Evolutionary conservation across 306 rosid genomes (phyloP).

Genomic region (Ziziphus jujuba): DNA sequence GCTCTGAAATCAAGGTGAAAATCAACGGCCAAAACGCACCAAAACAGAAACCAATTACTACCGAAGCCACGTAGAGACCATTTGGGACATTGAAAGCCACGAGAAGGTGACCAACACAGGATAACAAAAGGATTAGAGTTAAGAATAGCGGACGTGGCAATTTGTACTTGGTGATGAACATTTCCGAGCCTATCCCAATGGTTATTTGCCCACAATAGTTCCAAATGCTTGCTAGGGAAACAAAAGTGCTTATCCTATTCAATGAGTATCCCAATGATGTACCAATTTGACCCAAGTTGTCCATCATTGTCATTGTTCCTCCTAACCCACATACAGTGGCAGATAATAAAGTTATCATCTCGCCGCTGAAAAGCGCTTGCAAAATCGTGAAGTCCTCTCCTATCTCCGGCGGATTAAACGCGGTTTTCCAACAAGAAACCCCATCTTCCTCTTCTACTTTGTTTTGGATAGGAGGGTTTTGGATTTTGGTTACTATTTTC

Average conservation of each 20-base stretch:
- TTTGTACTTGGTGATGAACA: conserved; percentile 20
- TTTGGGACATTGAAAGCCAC: conserved; percentile 22
- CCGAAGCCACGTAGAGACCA: conserved; percentile 31
- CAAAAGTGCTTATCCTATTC: conserved; percentile 11
- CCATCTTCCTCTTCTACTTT: not conserved
- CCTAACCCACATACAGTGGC: conserved; percentile 24
- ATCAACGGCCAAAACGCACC: conserved; percentile 39
- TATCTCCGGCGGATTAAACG: conserved; percentile 21
- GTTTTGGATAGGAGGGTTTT: not conserved
- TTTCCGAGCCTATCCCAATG: conserved; percentile 13
- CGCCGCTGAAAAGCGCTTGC: conserved; percentile 28
- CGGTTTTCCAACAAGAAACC: conserved; percentile 7
- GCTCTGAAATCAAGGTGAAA: conserved; percentile 38
- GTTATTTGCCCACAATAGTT: conserved; percentile 9
- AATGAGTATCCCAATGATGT: conserved; percentile 31
- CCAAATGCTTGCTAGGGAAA: conserved; percentile 31
- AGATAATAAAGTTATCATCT: conserved; percentile 15
- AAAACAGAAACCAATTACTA: conserved; percentile 35
- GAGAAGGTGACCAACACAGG: conserved; percentile 26
- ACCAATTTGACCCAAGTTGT: conserved; percentile 36
- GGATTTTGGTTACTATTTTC: conserved; percentile 23
- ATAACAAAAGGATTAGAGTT: conserved; percentile 13
- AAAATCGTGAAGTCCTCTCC: conserved; percentile 31
- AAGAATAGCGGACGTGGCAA: conserved; percentile 28
- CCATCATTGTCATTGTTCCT: conserved; percentile 25